Base-by-base conservation (phyloP, 2,329 filamentous ascomycete species). In the Verticillium nubilum region DNA sequence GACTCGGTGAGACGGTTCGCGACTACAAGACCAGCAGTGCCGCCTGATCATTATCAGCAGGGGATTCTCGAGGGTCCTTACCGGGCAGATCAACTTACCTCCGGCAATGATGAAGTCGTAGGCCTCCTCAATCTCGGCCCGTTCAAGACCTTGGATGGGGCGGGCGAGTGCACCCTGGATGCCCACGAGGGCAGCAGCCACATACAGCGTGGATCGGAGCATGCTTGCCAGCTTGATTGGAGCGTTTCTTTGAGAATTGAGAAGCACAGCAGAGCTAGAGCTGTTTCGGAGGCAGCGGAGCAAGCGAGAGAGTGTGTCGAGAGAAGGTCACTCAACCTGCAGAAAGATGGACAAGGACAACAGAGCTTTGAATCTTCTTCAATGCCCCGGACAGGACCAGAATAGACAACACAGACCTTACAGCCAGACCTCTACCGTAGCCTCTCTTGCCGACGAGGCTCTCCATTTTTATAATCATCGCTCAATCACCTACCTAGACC, bases 1-100 rank as follows among this genome's bases (percentile, higher is more conserved):
- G 65, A 65, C 54, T 68, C 67, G 47, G 61, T 62, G 25, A 68
- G 61, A 3, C 67, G 63, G 58, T 68, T 67, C 3, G 65, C 67
- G 7, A 68, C 62, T 12, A 68, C 67, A 5, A 68, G 62, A n/a
- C 67, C 67, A 23, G 66, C 66, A 4, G 67, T 68, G 52, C 66
- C 67, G 31, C 66, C 65, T 65, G 52, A 19, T 6, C n/a, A 26
- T 4, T 26, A 27, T 35, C 10, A 35, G 35, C 37, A 17, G 17
- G n/a, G 15, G 19, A 12, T 13, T 7, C 3, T 28, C 9, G 33
- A 25, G 15, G n/a, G 6, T 25, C 6, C 5, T 19, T 1, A 13
- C 9, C n/a, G 35, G 15, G 15, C 23, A 29, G 2, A 7, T 26
- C 3, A 4, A 4, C 28, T 15, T 58, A 65, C 63, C 64, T 60